Evolutionary conservation across 108 stramenopile genomes (phyloP).

Genomic region (Cyclotella sp.): DNA sequence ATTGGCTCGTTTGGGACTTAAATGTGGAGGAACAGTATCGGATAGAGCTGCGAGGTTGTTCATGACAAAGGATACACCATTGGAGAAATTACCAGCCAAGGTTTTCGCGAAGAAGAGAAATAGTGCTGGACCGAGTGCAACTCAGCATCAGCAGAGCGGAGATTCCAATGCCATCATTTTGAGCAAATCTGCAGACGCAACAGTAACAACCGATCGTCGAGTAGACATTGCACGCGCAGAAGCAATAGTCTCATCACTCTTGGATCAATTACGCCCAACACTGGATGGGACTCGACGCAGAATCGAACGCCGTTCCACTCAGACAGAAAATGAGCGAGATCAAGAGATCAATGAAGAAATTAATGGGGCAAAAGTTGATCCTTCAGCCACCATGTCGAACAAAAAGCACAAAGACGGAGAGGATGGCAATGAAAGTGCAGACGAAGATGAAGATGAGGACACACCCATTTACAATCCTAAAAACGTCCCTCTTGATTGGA

Average conservation of each 20-base stretch:
- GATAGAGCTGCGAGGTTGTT: conserved; percentile 93
- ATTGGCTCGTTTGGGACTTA: conserved; percentile 88
- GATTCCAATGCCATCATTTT: conserved; percentile 11
- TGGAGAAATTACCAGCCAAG: conserved; percentile 87
- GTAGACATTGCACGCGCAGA: conserved; percentile 80
- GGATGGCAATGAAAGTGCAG: conserved; percentile 58
- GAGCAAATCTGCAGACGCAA: neutral
- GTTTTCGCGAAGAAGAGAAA: conserved; percentile 68
- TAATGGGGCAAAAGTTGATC: conserved; percentile 46
- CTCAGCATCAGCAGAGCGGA: conserved; percentile 15
- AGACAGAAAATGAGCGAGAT: conserved; percentile 92
- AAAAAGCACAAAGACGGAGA: conserved; percentile 50
- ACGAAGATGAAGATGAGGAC: conserved; percentile 93
- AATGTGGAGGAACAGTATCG: conserved; percentile 93
- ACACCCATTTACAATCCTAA: conserved; percentile 99
- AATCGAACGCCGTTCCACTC: conserved; percentile 90
- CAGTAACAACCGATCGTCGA: conserved; percentile 51
- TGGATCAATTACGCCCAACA: conserved; percentile 88
- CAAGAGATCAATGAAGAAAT: conserved; percentile 88
- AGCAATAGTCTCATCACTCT: conserved; percentile 73
- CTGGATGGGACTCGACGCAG: conserved; percentile 89
- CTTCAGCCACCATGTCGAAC: conserved; percentile 12
- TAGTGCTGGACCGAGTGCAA: conserved; percentile 5
- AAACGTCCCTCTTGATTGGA: conserved; percentile 98
- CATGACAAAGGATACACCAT: conserved; percentile 84